These are phyloP conservation scores for Phytomonas sp. DNA, from an alignment of 208 protist species.

Conservation along the genomic window DNA sequence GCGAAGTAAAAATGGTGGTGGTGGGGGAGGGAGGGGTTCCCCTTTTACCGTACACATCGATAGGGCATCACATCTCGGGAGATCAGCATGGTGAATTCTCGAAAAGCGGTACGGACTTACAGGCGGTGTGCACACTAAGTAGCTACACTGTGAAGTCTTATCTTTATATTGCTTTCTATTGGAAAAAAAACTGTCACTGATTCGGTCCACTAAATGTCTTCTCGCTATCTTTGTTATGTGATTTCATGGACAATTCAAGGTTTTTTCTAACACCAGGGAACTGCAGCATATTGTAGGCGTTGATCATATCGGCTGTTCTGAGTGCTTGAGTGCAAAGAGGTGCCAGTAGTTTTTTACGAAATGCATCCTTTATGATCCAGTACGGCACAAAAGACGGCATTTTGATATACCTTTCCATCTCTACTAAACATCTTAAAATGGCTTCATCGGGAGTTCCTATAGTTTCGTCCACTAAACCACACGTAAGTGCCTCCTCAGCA, in stretches of 20 bases:
- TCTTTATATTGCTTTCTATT: not conserved
- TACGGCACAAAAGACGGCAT: conserved; percentile 36
- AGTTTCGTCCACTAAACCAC: conserved; percentile 68
- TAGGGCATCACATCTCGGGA: too few relatives aligned
- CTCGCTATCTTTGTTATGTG: not conserved
- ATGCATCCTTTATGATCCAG: conserved; percentile 61
- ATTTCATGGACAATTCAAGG: not conserved
- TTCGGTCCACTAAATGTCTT: not conserved
- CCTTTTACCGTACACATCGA: too few relatives aligned
- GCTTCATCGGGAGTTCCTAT: conserved; percentile 42
- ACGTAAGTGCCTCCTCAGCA: conserved; percentile 34
- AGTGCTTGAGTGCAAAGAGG: conserved; percentile 44
- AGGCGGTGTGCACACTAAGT: not conserved
- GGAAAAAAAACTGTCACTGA: not conserved
- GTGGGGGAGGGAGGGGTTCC: too few relatives aligned
- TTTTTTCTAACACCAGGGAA: conserved; percentile 22
- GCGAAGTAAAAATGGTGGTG: too few relatives aligned
- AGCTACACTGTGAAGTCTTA: not conserved
- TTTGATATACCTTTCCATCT: conserved; percentile 47
- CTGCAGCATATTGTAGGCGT: conserved; percentile 52
- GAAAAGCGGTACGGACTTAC: not conserved
- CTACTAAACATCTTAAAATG: conserved; percentile 44
- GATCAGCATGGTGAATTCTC: not conserved
- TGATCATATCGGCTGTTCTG: conserved; percentile 37
- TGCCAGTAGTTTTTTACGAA: conserved; percentile 30